Evolutionary conservation across 139 green algal genomes (phyloP).

Genomic region (Spirogloea muscicola): DNA sequence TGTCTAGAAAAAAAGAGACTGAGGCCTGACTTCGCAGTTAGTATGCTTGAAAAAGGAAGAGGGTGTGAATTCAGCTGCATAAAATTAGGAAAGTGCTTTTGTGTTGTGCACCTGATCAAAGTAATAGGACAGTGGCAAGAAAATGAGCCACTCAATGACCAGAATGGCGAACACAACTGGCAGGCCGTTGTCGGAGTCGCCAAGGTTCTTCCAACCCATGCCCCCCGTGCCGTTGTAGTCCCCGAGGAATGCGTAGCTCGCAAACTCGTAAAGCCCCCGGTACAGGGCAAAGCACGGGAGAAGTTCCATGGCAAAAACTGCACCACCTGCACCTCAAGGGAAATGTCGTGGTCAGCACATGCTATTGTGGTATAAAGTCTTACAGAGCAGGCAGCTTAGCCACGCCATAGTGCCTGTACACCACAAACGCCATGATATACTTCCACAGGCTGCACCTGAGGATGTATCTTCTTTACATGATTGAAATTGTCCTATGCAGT

Average conservation of each 20-base stretch:
- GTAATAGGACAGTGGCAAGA: constrained; percentile 48
- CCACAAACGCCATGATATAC: no score
- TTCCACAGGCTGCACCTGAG: background rate
- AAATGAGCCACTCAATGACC: constrained; percentile 72
- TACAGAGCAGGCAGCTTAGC: no score
- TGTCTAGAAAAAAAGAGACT: no score
- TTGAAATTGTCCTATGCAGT: background rate
- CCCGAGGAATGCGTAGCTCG: constrained; percentile 56
- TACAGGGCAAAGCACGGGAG: constrained; percentile 79
- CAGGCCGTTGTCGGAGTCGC: constrained; percentile 69
- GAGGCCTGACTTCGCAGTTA: no score
- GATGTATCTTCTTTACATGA: background rate
- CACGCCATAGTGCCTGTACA: no score
- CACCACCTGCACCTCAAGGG: constrained; percentile 1
- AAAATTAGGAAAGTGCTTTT: no score
- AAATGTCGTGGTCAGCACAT: background rate
- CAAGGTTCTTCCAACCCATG: constrained; percentile 63
- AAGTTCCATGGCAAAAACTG: constrained; percentile 64
- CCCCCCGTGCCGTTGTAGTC: constrained; percentile 45
- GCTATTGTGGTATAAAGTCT: background rate
- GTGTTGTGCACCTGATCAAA: no score
- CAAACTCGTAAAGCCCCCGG: constrained; percentile 69
- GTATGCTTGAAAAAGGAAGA: no score
- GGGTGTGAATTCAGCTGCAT: no score
- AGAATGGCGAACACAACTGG: constrained; percentile 62